A percentile compares a stretch with the other conserved stretches of the same genome.
Evolutionary conservation across 768 basidiomycete genomes (phyloP).

Genomic region (Podaxis pistillaris): DNA sequence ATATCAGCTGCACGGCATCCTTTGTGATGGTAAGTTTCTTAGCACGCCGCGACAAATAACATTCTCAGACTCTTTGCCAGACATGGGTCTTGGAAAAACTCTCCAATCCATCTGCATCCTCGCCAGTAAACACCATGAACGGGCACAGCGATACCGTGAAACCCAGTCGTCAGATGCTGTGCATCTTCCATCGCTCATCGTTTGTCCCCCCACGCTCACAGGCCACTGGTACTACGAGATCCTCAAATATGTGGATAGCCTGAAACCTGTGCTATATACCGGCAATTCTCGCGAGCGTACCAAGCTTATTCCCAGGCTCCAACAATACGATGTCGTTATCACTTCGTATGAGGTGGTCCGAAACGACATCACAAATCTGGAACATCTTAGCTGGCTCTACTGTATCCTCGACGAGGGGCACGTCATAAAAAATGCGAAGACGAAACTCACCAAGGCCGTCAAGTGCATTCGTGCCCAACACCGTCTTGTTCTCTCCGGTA

Average conservation of each 20-base stretch:
- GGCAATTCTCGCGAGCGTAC: conserved; percentile 84
- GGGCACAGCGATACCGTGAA: conserved; percentile 62
- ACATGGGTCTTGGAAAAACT: conserved; percentile 99
- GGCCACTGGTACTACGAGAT: conserved; percentile 99
- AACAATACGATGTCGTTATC: conserved; percentile 85
- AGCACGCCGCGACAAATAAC: background rate
- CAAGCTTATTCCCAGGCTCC: conserved; percentile 61
- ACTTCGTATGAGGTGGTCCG: conserved; percentile 98
- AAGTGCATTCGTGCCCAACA: conserved; percentile 90
- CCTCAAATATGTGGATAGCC: conserved; percentile 82
- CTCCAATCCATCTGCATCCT: conserved; percentile 97
- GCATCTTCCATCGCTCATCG: conserved; percentile 89
- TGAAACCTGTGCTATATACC: conserved; percentile 84
- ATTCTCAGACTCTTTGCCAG: conserved; percentile 37
- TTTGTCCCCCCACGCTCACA: conserved; percentile 96
- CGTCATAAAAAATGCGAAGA: conserved; percentile 98
- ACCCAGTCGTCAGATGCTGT: conserved; percentile 72
- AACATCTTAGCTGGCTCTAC: conserved; percentile 84
- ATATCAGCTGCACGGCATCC: conserved; percentile 95
- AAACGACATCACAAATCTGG: conserved; percentile 82
- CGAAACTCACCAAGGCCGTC: conserved; percentile 95
- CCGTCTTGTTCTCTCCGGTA: conserved; percentile 92
- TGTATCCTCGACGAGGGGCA: conserved; percentile 98
- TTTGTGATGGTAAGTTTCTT: conserved; percentile 81
- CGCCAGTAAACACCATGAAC: conserved; percentile 90